Percentiles rank a stretch among this genome's conserved stretches.
Evolutionary conservation across 257 asterid species (phyloP).

Genomic region (Solanum pinnatisectum): DNA sequence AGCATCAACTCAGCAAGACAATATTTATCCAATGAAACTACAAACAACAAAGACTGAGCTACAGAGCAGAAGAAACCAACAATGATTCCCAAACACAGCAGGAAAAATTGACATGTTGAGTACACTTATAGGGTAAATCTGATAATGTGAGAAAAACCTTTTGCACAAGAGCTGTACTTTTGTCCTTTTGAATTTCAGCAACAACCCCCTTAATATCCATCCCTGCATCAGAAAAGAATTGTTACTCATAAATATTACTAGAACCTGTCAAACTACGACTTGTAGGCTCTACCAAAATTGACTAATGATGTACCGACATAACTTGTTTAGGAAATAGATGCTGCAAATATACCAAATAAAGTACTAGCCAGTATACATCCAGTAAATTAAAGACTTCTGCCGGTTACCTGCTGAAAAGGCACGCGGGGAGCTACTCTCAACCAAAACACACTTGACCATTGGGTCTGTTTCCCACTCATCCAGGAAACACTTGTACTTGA

Average conservation of each 20-base stretch:
- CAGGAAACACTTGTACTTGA: conserved; percentile 64
- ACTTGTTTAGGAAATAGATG: not conserved
- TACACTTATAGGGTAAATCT: conserved; percentile 14
- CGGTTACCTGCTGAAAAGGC: conserved; percentile 91
- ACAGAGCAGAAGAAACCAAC: not conserved
- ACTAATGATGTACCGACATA: not conserved
- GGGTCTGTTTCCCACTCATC: conserved; percentile 93
- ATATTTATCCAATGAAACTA: not conserved
- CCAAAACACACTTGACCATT: conserved; percentile 81
- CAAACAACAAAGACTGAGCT: not conserved
- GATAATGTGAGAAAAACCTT: conserved; percentile 47
- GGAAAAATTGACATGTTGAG: not conserved
- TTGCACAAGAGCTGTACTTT: conserved; percentile 67
- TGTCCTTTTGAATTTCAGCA: conserved; percentile 87
- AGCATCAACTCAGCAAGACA: not conserved
- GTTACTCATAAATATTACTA: conserved; percentile 36
- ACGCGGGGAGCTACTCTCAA: conserved; percentile 79
- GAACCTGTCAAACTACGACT: not conserved
- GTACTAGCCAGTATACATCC: not conserved
- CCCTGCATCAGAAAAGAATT: conserved; percentile 66
- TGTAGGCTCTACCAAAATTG: not conserved
- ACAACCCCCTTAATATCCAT: conserved; percentile 99
- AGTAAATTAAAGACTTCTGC: not conserved
- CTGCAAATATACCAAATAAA: not conserved
- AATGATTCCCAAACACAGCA: not conserved